phyloP scores from a whole-genome alignment of 2,329 filamentous ascomycete species.

The Phialophora expanda region DNA sequence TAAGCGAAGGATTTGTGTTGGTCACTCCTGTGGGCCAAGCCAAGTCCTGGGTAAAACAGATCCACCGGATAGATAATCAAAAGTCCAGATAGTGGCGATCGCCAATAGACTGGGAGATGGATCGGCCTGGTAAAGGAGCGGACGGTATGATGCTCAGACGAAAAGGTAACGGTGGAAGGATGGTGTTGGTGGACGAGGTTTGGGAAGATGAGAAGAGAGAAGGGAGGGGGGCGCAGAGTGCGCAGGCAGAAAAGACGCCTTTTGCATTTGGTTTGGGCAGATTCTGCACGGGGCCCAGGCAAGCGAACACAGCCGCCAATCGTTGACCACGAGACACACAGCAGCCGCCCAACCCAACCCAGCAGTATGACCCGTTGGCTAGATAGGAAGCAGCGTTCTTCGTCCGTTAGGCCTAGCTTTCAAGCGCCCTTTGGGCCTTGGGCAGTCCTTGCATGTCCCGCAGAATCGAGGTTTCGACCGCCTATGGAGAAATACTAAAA shows the following conservation, averaged over 20 bases:
- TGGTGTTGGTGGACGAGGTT: slow-evolving; percentile 16
- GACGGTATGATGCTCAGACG: slow-evolving; percentile 23
- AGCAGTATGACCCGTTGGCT: slow-evolving; percentile 6
- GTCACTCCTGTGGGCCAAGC: slow-evolving; percentile 30
- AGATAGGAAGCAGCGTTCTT: neutral
- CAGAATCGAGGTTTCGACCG: neutral
- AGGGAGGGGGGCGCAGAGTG: slow-evolving; percentile 23
- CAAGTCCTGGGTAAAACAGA: slow-evolving; percentile 25
- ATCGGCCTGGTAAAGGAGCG: slow-evolving; percentile 22
- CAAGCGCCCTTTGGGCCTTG: neutral
- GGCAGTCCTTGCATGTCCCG: neutral
- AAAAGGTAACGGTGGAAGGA: slow-evolving; percentile 12
- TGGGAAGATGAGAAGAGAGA: slow-evolving; percentile 22
- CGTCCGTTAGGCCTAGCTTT: neutral
- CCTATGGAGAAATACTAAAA: neutral
- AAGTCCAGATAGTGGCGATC: slow-evolving; percentile 18
- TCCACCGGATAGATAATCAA: slow-evolving; percentile 22
- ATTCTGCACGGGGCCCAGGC: slow-evolving; percentile 11
- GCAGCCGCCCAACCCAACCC: slow-evolving; percentile 12
- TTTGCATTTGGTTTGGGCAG: slow-evolving; percentile 6
- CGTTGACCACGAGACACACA: slow-evolving; percentile 6
- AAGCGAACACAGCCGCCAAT: slow-evolving; percentile 9
- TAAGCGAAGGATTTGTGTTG: slow-evolving; percentile 29
- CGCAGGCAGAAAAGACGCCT: slow-evolving; percentile 32
- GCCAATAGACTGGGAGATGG: slow-evolving; percentile 29